Evolutionary conservation across 148 eudicot genomes (phyloP).

Genomic region (Diospyros lotus): DNA sequence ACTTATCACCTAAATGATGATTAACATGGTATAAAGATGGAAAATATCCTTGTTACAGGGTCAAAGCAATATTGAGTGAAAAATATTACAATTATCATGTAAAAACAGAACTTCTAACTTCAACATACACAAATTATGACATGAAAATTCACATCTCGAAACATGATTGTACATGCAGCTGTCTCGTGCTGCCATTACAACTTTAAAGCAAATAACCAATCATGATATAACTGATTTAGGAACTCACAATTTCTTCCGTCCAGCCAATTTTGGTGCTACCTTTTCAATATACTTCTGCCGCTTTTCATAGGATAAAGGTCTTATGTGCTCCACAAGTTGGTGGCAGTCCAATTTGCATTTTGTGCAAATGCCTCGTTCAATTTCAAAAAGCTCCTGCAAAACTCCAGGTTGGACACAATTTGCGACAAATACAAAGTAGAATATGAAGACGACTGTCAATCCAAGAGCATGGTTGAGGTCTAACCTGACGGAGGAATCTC

Average conservation of each 20-base stretch:
- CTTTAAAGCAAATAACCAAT: not conserved
- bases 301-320: constrained; percentile 47
- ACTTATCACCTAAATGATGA: not conserved
- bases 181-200: constrained; percentile 5
- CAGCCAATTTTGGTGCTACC: constrained; percentile 67
- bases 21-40: not conserved
- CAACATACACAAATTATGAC: not conserved
- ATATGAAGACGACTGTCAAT: not conserved
- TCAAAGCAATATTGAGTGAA: not conserved
- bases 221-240: not conserved
- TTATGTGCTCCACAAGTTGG: constrained; percentile 67
- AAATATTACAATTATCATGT: not conserved
- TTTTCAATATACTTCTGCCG: constrained; percentile 56
- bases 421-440: not conserved
- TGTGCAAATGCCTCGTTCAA: constrained; percentile 84
- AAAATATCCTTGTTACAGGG: not conserved
- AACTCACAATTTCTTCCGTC: constrained; percentile 61
- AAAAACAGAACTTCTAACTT: not conserved
- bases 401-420: not conserved
- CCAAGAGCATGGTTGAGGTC: constrained; percentile 11
- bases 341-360: constrained; percentile 85
- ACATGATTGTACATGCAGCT: constrained; percentile 1
- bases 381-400: constrained; percentile 76
- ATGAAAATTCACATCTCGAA: not conserved
- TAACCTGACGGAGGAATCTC: constrained; percentile 75